These are phyloP conservation scores for Trametes sp. DNA, from an alignment of 1,284 basidiomycete species.

Conservation along the genomic window DNA sequence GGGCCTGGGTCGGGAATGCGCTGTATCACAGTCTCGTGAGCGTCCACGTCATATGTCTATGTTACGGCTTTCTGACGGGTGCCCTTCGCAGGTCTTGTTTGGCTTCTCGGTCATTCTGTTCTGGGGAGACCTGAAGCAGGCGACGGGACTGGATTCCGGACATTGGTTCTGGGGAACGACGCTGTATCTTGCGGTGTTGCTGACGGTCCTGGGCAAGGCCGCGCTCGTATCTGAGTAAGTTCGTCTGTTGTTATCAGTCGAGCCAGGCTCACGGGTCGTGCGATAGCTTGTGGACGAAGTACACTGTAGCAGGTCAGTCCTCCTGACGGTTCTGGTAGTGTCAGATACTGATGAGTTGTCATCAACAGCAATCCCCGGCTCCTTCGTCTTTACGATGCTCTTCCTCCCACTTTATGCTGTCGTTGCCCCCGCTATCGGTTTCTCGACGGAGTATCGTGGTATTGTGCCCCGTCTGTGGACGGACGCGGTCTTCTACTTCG, in stretches of 20 bases:
- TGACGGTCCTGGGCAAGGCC: slow-evolving; percentile 97
- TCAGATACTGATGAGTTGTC: slow-evolving; percentile 22
- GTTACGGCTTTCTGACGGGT: slow-evolving; percentile 1
- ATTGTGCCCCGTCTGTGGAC: slow-evolving; percentile 92
- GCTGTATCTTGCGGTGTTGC: slow-evolving; percentile 89
- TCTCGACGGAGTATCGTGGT: slow-evolving; percentile 90
- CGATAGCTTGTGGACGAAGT: slow-evolving; percentile 96
- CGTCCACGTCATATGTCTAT: neutral
- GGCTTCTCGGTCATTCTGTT: slow-evolving; percentile 91
- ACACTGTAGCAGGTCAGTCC: slow-evolving; percentile 88
- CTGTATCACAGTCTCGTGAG: slow-evolving; percentile 92
- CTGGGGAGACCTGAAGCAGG: slow-evolving; percentile 88
- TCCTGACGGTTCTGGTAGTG: too few relatives aligned
- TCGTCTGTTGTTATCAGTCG: neutral
- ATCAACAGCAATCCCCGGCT: slow-evolving; percentile 87
- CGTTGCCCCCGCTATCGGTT: slow-evolving; percentile 86
- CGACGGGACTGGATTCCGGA: slow-evolving; percentile 84
- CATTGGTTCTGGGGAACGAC: slow-evolving; percentile 99
- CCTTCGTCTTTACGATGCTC: slow-evolving; percentile 93
- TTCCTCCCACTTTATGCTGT: slow-evolving; percentile 93
- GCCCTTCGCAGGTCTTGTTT: slow-evolving; percentile 76
- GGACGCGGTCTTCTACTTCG: slow-evolving; percentile 89
- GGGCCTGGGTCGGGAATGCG: slow-evolving; percentile 96
- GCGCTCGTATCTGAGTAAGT: slow-evolving; percentile 96
- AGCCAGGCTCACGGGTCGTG: slow-evolving; percentile 6